Evolutionary conservation across 495 filamentous ascomycete genomes (phyloP), one percentile per base, ranked within the genome.

Genomic region (Massariosphaeria phaeospora): DNA sequence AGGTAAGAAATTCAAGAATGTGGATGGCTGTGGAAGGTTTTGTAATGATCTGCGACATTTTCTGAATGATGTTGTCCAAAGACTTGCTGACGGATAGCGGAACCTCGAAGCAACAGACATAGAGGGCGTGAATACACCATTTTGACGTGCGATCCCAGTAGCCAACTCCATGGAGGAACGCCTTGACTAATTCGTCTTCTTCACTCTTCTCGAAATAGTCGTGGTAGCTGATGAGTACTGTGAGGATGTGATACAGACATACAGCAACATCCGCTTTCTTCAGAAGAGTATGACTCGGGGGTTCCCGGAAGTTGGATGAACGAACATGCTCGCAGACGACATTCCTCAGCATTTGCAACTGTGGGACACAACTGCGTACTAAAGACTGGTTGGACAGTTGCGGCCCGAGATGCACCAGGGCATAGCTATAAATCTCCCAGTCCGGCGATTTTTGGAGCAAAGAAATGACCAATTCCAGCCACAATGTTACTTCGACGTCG

Each of bases 341-440:
- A 43, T 77, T 84, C 60, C 91, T 80, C n/a, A 96, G 66, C 27
- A 85, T 73, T 61, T 84, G 84, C 57, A 97, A 75, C 43, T 94
- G 84, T 21, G 79, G 75, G 11, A 83, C 78, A 8, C 85, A 79
- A 40, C 77, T 82, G 44, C 68, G 73, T 69, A 96, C 96, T 6
- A 96, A 73, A n/a, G 86, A 81, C 57, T 89, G 86, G 64, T 97
- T 97, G 63, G 84, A 83, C 29, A 99, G 76, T 63, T 96, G 91
- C 21, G 85, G 84, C 11, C 86, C 84, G n/a, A 96, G 71, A 66
- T 96, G 87, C 11, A 86, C 84, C 11, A 97, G 75, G 25, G 93
- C 78, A 66, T 89, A 96, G 70, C 86, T 91, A 75, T 95, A 95
- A 1, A 95, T 72, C 68, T 97, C 90, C 94, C 94, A 99, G 45